Evolutionary conservation across 2,329 filamentous ascomycete genomes (phyloP).

Genomic region (Talaromyces sp.): DNA sequence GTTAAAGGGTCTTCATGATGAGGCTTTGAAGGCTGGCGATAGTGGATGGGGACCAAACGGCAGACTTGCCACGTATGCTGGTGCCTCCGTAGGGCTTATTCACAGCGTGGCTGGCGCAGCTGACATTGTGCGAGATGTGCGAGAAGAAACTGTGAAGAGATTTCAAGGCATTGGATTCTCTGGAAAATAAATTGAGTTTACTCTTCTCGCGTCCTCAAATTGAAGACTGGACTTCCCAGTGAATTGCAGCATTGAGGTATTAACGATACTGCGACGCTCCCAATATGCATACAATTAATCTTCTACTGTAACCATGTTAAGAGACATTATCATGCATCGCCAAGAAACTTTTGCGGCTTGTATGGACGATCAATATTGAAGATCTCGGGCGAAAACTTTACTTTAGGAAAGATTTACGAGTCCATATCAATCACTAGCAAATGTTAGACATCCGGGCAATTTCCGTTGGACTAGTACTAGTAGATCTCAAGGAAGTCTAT

Average conservation of each 20-base stretch:
- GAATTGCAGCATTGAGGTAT: neutral
- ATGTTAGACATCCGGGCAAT: neutral
- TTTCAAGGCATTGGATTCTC: slow-evolving; percentile 5
- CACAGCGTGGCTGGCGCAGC: slow-evolving; percentile 43
- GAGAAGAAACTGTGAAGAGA: slow-evolving; percentile 12
- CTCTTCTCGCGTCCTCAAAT: neutral
- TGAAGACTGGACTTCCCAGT: too few relatives aligned
- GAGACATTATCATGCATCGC: too few relatives aligned
- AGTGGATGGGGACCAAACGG: slow-evolving; percentile 53
- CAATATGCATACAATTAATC: neutral
- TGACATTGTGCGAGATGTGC: slow-evolving; percentile 41
- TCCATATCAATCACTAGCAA: neutral
- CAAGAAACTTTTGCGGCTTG: neutral
- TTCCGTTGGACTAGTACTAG: too few relatives aligned
- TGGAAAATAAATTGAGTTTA: neutral
- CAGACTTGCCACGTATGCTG: slow-evolving; percentile 55
- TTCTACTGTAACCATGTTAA: too few relatives aligned
- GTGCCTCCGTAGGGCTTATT: slow-evolving; percentile 51
- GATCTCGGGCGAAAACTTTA: neutral
- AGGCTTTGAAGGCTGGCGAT: slow-evolving; percentile 45
- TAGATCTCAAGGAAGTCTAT: too few relatives aligned
- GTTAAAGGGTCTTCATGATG: slow-evolving; percentile 48
- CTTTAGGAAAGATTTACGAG: neutral
- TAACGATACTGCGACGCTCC: neutral
- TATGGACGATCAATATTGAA: neutral